phyloP scores from a whole-genome alignment of 2,329 filamentous ascomycete genomes.

The Venturia nashicola region DNA sequence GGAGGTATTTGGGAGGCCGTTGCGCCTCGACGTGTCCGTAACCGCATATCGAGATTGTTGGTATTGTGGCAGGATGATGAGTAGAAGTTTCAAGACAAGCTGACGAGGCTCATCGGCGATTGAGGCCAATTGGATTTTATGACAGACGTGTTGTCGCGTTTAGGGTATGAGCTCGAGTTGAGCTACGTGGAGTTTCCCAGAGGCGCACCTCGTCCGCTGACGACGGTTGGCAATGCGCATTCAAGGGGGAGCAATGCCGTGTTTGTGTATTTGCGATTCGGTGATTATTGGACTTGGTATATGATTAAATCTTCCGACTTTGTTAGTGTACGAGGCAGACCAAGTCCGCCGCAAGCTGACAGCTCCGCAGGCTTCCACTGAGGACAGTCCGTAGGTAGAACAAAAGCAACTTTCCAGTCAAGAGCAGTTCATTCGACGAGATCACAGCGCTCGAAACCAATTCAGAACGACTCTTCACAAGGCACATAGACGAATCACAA shows the following conservation, averaged over 20 bases:
- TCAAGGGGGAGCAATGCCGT: not conserved
- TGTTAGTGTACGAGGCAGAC: too few relatives aligned
- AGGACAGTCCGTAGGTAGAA: too few relatives aligned
- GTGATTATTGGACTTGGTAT: not conserved
- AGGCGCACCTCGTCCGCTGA: not conserved
- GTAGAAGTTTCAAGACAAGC: not conserved
- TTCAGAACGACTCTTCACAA: too few relatives aligned
- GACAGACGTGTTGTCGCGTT: not conserved
- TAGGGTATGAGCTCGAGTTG: not conserved
- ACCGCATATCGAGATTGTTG: not conserved
- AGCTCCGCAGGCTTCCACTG: too few relatives aligned
- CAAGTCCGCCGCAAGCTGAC: too few relatives aligned
- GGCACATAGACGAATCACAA: too few relatives aligned
- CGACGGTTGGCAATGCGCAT: not conserved
- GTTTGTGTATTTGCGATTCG: not conserved
- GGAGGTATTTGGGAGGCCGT: not conserved
- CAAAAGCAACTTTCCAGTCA: too few relatives aligned
- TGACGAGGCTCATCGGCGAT: not conserved
- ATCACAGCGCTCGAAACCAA: too few relatives aligned
- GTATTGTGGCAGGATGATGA: not conserved
- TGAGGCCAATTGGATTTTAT: not conserved
- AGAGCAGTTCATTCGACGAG: too few relatives aligned
- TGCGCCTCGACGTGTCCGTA: not conserved
- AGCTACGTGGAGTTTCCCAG: not conserved
- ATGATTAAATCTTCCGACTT: not conserved